Conservation (phyloP, 169 alveolate species). For the Fabrea salina region DNA sequence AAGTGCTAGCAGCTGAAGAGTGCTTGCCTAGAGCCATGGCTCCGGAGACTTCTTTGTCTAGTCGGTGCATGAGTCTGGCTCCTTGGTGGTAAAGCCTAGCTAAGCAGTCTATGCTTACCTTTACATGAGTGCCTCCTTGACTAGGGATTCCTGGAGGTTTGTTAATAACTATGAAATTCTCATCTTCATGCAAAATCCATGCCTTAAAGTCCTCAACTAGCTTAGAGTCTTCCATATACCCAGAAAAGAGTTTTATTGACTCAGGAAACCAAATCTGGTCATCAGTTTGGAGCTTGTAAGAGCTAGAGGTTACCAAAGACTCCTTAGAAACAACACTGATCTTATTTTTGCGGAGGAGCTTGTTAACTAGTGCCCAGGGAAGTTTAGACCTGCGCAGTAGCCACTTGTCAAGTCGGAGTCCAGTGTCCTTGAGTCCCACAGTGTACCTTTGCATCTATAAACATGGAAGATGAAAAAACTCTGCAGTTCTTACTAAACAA, state of each 20-base stretch:
- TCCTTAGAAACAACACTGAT: not conserved
- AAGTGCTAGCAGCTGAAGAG: not conserved
- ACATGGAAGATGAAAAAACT: too few relatives aligned
- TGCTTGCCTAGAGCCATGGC: not conserved
- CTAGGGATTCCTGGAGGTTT: conserved; percentile 28
- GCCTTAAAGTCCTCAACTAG: not conserved
- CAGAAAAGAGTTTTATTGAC: not conserved
- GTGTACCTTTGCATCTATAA: too few relatives aligned
- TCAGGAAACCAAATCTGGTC: not conserved
- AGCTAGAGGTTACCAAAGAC: not conserved
- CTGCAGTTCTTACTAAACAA: too few relatives aligned
- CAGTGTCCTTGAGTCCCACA: conserved; percentile 1
- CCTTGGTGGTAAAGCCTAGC: not conserved
- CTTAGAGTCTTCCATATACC: not conserved
- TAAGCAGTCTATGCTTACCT: not conserved
- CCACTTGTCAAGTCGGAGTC: conserved; percentile 28
- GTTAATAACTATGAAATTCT: not conserved
- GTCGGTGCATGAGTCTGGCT: conserved; percentile 2
- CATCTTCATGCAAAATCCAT: conserved; percentile 15
- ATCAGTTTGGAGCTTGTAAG: not conserved
- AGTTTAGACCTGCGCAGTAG: not conserved
- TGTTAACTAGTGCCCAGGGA: conserved; percentile 15
- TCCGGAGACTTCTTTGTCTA: conserved; percentile 27
- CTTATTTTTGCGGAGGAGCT: not conserved
- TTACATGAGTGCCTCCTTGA: conserved; percentile 22